phyloP scores from a whole-genome alignment of 345 rosid genomes.

The Pistacia atlantica region DNA sequence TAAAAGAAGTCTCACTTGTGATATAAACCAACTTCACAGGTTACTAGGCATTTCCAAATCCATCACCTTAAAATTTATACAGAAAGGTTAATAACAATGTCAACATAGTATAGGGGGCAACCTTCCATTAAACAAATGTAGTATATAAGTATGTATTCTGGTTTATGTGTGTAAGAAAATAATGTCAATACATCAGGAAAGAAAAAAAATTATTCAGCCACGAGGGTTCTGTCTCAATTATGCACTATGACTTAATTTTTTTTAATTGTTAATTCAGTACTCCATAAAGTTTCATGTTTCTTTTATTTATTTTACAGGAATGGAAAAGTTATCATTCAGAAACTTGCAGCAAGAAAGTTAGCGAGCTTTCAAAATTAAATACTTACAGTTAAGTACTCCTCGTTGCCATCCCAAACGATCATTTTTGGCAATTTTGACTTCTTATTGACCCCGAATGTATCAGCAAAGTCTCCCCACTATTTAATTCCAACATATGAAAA shows the following conservation, averaged over 20 bases:
- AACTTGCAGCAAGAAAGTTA: slow-evolving; percentile 2
- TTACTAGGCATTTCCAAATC: too few species aligned
- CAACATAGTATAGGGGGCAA: slow-evolving; percentile 10
- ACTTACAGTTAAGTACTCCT: slow-evolving; percentile 72
- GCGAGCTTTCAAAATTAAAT: neutral
- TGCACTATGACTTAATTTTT: neutral
- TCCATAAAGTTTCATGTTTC: neutral
- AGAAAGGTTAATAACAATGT: too few species aligned
- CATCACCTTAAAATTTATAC: too few species aligned
- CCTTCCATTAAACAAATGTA: slow-evolving; percentile 40
- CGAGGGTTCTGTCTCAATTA: too few species aligned
- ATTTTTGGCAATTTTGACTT: slow-evolving; percentile 71
- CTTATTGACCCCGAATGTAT: slow-evolving; percentile 59
- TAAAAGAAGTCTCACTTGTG: too few species aligned
- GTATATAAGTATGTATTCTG: slow-evolving; percentile 3
- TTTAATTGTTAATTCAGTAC: neutral
- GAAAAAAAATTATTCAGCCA: too few species aligned
- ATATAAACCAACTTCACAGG: too few species aligned
- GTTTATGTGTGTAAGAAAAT: neutral
- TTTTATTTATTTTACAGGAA: neutral
- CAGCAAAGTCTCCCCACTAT: slow-evolving; percentile 81
- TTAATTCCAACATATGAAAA: slow-evolving; percentile 85
- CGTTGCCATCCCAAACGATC: slow-evolving; percentile 87
- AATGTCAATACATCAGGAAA: too few species aligned
- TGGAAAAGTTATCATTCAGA: neutral